These are phyloP conservation scores for Myriosclerotinia curreyana DNA, from an alignment of 2,329 filamentous ascomycete species.

Conservation along the genomic window DNA sequence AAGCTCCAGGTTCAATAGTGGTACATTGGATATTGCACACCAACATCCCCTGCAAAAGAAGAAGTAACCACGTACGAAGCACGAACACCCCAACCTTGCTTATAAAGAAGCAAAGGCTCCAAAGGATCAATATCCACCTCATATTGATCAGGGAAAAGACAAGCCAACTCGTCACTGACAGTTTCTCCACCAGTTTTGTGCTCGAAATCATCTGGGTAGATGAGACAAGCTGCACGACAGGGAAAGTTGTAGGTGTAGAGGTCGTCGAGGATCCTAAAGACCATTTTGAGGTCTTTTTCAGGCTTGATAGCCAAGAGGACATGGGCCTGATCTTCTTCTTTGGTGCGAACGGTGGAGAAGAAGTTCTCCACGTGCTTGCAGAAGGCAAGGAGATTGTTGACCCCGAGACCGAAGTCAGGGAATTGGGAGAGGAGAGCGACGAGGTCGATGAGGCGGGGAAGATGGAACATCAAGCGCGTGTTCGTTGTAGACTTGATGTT, in stretches of 20 bases:
- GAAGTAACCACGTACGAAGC: not conserved
- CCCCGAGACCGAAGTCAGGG: not conserved
- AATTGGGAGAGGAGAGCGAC: not conserved
- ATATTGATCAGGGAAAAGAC: not conserved
- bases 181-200: not conserved
- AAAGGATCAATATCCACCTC: not conserved
- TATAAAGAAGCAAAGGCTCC: not conserved
- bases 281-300: not conserved
- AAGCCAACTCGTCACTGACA: not conserved
- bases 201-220: not conserved
- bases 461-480: not conserved
- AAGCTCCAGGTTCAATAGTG: not conserved
- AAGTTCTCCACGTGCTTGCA: not conserved
- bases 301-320: not conserved
- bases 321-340: not conserved
- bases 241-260: not conserved
- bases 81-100: not conserved
- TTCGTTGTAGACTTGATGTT: not conserved
- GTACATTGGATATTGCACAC: not conserved
- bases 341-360: not conserved
- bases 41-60: not conserved
- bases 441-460: not conserved
- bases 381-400: not conserved
- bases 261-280: not conserved
- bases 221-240: not conserved